Evolutionary conservation across 352 stramenopile species (phyloP).

Genomic region (Plasmopara muralis): DNA sequence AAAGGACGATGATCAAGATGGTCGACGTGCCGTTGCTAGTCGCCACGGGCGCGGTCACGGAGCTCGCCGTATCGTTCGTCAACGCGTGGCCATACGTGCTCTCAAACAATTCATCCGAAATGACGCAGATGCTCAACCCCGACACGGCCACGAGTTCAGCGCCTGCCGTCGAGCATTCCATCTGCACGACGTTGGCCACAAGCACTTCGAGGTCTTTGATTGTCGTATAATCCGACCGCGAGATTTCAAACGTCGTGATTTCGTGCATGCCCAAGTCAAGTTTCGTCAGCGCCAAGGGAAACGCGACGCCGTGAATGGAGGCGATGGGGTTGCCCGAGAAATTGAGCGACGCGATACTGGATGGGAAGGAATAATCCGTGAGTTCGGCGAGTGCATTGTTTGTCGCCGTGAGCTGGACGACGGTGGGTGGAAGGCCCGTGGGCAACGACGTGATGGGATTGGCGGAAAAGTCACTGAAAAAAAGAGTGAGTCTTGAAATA

Average conservation of each 20-base stretch:
- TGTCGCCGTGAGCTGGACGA: conserved; percentile 33
- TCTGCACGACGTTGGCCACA: conserved; percentile 34
- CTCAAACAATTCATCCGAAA: conserved; percentile 55
- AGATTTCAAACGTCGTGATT: conserved; percentile 69
- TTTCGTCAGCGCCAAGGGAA: conserved; percentile 42
- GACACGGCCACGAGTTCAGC: conserved; percentile 38
- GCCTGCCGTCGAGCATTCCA: conserved; percentile 32
- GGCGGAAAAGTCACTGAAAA: conserved; percentile 35
- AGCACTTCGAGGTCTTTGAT: conserved; percentile 44
- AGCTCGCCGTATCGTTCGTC: conserved; percentile 17
- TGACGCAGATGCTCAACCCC: conserved; percentile 44
- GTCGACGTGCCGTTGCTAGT: conserved; percentile 35
- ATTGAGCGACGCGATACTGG: conserved; percentile 39
- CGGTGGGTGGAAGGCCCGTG: conserved; percentile 18
- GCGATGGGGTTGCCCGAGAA: conserved; percentile 55
- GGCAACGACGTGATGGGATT: conserved; percentile 40
- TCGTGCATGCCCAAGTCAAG: conserved; percentile 38
- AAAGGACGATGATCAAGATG: conserved; percentile 54
- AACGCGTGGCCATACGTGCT: conserved; percentile 33
- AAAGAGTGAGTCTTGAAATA: not conserved
- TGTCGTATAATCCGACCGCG: conserved; percentile 47
- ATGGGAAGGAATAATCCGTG: conserved; percentile 44
- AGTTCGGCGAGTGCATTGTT: conserved; percentile 47
- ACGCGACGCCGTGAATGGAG: conserved; percentile 44
- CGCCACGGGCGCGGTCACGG: conserved; percentile 9